Percentiles rank a stretch among this genome's conserved stretches.
Evolutionary conservation across 2,329 filamentous ascomycete genomes (phyloP).

Genomic region (Camptophora hylomeconis): DNA sequence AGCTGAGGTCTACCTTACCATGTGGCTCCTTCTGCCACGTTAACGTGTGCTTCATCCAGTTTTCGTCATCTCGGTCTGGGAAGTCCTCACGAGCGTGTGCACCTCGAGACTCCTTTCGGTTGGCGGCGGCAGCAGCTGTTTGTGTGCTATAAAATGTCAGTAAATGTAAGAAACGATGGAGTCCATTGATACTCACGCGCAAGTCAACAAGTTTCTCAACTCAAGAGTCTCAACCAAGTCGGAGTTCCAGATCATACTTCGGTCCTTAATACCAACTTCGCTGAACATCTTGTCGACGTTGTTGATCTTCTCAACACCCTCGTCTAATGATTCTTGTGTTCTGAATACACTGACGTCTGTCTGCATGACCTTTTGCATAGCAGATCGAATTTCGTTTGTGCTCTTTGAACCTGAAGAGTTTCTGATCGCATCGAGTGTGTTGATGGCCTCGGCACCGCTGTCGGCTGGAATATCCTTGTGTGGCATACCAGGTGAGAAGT

Average conservation of each 20-base stretch:
- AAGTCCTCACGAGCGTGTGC: slow-evolving; percentile 94
- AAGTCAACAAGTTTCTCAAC: slow-evolving; percentile 87
- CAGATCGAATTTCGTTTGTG: slow-evolving; percentile 74
- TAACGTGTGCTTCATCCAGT: slow-evolving; percentile 99
- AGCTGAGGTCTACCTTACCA: slow-evolving; percentile 70
- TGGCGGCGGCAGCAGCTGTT: slow-evolving; percentile 80
- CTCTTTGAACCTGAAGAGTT: slow-evolving; percentile 73
- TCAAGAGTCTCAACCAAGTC: slow-evolving; percentile 94
- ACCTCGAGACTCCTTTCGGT: slow-evolving; percentile 93
- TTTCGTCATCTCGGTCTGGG: slow-evolving; percentile 85
- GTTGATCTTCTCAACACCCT: slow-evolving; percentile 78
- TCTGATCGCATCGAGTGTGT: slow-evolving; percentile 72
- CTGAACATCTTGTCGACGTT: slow-evolving; percentile 69
- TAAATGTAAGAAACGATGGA: not conserved
- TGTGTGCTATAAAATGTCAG: slow-evolving; percentile 35
- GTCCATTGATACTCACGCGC: slow-evolving; percentile 55
- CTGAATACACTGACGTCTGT: slow-evolving; percentile 94
- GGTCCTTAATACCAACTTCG: slow-evolving; percentile 89
- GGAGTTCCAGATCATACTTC: slow-evolving; percentile 99
- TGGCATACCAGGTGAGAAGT: slow-evolving; percentile 69
- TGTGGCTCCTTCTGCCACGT: slow-evolving; percentile 92
- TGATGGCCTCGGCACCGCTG: slow-evolving; percentile 60
- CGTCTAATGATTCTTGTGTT: slow-evolving; percentile 82
- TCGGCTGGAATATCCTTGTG: slow-evolving; percentile 72
- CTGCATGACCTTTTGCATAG: slow-evolving; percentile 98